Percentiles rank a stretch among this genome's conserved stretches.
These are phyloP conservation scores for Rhizopogon sp. DNA, from an alignment of 768 basidiomycete genomes.

Conservation along the genomic window DNA sequence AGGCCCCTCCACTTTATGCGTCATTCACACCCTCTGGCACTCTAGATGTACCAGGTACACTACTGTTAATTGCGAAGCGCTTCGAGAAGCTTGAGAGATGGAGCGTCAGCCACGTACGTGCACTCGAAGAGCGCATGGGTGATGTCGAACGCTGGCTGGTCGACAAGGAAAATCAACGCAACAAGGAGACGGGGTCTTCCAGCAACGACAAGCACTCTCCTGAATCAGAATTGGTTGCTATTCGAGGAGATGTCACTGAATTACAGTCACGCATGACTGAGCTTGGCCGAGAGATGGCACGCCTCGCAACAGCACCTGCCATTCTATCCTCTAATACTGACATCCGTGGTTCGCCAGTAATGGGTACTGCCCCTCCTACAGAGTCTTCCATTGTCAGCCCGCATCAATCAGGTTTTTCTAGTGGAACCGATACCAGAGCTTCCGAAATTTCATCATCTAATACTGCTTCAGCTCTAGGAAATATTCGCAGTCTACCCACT, in stretches of 20 bases:
- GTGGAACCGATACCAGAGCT: constrained; percentile 1
- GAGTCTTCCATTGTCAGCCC: constrained; percentile 39
- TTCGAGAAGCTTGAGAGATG: constrained; percentile 90
- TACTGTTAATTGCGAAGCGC: constrained; percentile 65
- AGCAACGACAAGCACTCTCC: constrained; percentile 14
- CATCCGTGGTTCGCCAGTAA: constrained; percentile 36
- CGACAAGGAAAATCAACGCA: constrained; percentile 66
- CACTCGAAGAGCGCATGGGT: constrained; percentile 86
- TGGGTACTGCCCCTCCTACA: constrained; percentile 41
- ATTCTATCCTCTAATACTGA: constrained; percentile 42
- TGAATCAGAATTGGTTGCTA: constrained; percentile 40
- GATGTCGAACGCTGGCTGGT: constrained; percentile 90
- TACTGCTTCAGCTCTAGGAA: constrained; percentile 10
- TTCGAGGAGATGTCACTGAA: constrained; percentile 68
- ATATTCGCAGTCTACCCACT: constrained; percentile 17
- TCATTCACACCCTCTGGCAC: constrained; percentile 68
- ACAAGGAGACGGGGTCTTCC: constrained; percentile 37
- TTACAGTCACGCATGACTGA: constrained; percentile 71
- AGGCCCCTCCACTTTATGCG: constrained; percentile 69
- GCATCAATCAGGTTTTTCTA: constrained; percentile 19
- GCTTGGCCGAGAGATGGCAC: constrained; percentile 78
- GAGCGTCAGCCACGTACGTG: constrained; percentile 85
- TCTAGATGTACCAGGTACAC: constrained; percentile 69
- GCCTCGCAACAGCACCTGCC: constrained; percentile 50
- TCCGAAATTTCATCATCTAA: constrained; percentile 4